phyloP scores from a whole-genome alignment of 768 basidiomycete genomes.

The Rhodocollybia butyracea region DNA sequence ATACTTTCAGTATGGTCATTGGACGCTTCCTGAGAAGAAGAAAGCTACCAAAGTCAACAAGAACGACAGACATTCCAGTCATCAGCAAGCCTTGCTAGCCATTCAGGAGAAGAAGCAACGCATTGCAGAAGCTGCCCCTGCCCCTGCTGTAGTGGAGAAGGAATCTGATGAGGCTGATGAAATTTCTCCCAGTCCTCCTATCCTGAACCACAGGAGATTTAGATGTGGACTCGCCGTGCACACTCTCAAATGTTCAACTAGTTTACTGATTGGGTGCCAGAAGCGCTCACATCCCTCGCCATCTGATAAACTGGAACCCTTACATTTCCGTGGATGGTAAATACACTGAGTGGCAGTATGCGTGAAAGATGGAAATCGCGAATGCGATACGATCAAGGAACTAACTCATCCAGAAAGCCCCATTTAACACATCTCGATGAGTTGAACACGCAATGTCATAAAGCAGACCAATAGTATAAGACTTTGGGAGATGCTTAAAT shows the following conservation, averaged over 20 bases:
- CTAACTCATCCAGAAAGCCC: conserved; percentile 20
- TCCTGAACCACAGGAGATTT: too few relatives aligned
- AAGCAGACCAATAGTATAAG: conserved; percentile 20
- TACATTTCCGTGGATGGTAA: conserved; percentile 29
- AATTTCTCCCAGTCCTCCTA: too few relatives aligned
- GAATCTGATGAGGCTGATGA: too few relatives aligned
- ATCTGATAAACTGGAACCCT: conserved; percentile 21
- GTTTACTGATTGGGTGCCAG: conserved; percentile 18
- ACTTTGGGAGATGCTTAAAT: conserved; percentile 27
- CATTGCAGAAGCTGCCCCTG: too few relatives aligned
- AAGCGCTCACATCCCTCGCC: conserved; percentile 24
- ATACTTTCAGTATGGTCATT: too few relatives aligned
- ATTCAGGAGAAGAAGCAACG: too few relatives aligned
- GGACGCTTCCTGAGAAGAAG: too few relatives aligned
- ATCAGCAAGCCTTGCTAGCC: too few relatives aligned
- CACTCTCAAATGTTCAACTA: conserved; percentile 16
- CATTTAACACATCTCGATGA: conserved; percentile 21
- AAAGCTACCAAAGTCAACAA: too few relatives aligned
- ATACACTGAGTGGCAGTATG: conserved; percentile 34
- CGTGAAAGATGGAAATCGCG: conserved; percentile 33
- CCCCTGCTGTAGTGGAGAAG: too few relatives aligned
- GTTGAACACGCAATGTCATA: conserved; percentile 37
- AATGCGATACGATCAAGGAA: conserved; percentile 21
- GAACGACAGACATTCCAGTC: too few relatives aligned
- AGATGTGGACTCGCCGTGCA: conserved; percentile 17